Conservation (phyloP, 2,329 filamentous ascomycete genomes). For the Dactylonectria estremocensis region DNA sequence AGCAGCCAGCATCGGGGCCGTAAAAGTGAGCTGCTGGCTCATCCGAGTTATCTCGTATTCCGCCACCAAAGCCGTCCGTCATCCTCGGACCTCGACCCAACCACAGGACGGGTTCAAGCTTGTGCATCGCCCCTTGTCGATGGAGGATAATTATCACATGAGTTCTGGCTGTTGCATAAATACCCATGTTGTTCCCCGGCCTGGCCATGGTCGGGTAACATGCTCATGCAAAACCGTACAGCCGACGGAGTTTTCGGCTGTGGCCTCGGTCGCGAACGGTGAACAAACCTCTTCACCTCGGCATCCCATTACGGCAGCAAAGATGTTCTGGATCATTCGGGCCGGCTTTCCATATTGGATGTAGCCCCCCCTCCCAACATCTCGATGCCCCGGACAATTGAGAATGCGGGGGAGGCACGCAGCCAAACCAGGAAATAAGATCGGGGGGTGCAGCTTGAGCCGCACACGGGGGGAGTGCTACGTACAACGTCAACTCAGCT, state of each 20-base stretch:
- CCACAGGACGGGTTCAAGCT: neutral
- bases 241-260: constrained; percentile 19
- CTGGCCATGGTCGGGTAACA: neutral
- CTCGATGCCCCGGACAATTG: constrained; percentile 11
- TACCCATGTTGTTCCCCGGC: neutral
- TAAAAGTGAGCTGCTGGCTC: neutral
- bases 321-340: constrained; percentile 11
- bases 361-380: constrained; percentile 13
- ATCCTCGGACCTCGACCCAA: constrained; percentile 4
- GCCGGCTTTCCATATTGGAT: constrained; percentile 16
- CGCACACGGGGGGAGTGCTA: constrained; percentile 1
- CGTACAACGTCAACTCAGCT: constrained; percentile 16
- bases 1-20: constrained; percentile 19
- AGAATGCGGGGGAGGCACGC: constrained; percentile 25
- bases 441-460: constrained; percentile 23
- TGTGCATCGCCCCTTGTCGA: neutral
- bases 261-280: constrained; percentile 8
- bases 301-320: neutral
- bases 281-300: constrained; percentile 3
- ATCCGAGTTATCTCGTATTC: constrained; percentile 21
- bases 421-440: constrained; percentile 12
- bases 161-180: neutral
- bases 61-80: constrained; percentile 2
- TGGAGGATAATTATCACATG: neutral
- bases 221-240: neutral